phyloP scores from a whole-genome alignment of 352 stramenopile genomes.

The Phytopythium montanum region DNA sequence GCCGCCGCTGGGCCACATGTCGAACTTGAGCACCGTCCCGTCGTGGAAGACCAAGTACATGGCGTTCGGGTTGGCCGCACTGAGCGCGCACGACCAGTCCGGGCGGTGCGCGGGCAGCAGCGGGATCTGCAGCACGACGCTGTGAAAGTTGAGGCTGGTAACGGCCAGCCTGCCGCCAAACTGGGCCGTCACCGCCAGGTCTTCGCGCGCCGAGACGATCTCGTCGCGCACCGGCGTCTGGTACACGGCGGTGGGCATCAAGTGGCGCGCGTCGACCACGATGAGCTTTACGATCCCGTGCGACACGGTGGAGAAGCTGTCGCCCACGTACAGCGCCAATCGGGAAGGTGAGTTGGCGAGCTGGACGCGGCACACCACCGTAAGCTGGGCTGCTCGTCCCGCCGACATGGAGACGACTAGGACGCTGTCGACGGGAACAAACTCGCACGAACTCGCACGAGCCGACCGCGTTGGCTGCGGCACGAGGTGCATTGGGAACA shows the following conservation, averaged over 20 bases:
- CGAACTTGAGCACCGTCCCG: conserved; percentile 41
- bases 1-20: conserved; percentile 28
- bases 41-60: conserved; percentile 59
- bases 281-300: conserved; percentile 46
- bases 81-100: conserved; percentile 54
- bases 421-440: conserved; percentile 1
- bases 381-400: conserved; percentile 26
- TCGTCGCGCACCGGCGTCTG: conserved; percentile 54
- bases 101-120: conserved; percentile 35
- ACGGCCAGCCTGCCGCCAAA: conserved; percentile 61
- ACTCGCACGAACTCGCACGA: neutral
- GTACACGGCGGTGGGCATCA: conserved; percentile 28
- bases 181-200: conserved; percentile 40
- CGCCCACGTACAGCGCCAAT: conserved; percentile 45
- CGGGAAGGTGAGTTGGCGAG: conserved; percentile 38
- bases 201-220: conserved; percentile 26
- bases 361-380: conserved; percentile 26
- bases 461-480: neutral
- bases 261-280: conserved; percentile 25
- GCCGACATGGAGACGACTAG: neutral
- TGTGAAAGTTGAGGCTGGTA: conserved; percentile 37
- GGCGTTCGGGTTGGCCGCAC: conserved; percentile 27
- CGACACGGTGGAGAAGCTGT: conserved; percentile 25
- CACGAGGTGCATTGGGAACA: neutral
- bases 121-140: conserved; percentile 29